These are phyloP conservation scores for Elongisporangium prolatum DNA, from an alignment of 352 stramenopile species.

Conservation along the genomic window DNA sequence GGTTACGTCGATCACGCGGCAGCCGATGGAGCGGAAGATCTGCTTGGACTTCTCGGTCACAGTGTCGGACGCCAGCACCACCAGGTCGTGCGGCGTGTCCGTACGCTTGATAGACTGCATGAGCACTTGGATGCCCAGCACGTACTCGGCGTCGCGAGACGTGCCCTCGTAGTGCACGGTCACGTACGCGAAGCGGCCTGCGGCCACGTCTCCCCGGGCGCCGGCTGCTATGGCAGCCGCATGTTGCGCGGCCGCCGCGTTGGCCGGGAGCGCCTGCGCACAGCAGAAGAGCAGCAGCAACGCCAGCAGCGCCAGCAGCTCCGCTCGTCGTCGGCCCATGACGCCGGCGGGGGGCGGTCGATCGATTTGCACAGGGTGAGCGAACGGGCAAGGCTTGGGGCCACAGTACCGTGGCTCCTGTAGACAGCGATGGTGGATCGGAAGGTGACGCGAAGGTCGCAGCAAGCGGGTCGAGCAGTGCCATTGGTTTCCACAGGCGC, in stretches of 20 bases:
- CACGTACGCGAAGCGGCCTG: slow-evolving; percentile 78
- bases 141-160: slow-evolving; percentile 77
- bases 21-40: slow-evolving; percentile 79
- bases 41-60: slow-evolving; percentile 71
- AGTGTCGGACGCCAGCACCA: slow-evolving; percentile 83
- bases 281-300: slow-evolving; percentile 13
- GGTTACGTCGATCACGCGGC: slow-evolving; percentile 75
- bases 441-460: slow-evolving; percentile 35
- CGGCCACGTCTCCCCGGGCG: slow-evolving; percentile 17
- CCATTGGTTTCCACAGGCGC: slow-evolving; percentile 29
- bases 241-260: slow-evolving; percentile 4
- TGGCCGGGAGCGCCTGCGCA: slow-evolving; percentile 3
- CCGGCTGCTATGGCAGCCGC: slow-evolving; percentile 4
- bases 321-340: slow-evolving; percentile 10
- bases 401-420: not conserved
- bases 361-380: not conserved
- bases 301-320: slow-evolving; percentile 18
- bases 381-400: too few species aligned
- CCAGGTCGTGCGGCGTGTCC: slow-evolving; percentile 74
- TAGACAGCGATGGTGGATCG: not conserved
- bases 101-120: slow-evolving; percentile 87
- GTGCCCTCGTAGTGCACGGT: slow-evolving; percentile 87
- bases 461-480: slow-evolving; percentile 18
- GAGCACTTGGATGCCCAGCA: slow-evolving; percentile 76
- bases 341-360: slow-evolving; percentile 3